Base-by-base conservation (phyloP, 345 rosid species). In the Aquilaria sinensis region DNA sequence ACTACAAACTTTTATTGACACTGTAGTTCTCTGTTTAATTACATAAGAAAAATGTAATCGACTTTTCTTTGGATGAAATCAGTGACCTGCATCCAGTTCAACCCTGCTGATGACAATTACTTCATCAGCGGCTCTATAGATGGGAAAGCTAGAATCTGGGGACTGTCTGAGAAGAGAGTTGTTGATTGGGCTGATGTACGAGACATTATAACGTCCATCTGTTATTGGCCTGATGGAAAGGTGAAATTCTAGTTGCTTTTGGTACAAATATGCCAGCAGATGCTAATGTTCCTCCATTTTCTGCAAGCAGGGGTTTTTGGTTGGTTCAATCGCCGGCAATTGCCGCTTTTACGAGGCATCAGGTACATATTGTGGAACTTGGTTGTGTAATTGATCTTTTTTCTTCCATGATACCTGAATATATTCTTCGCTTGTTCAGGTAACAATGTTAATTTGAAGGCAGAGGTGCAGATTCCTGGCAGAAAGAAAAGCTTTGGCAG, bases 311-410 rank as follows among this genome's bases (percentile, higher is more conserved):
- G 92, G 91, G 12, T 83, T 88, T 52, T 76, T 77, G 0, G 89
- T 83, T 68, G 99, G 97, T 56, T 70, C 89, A 51, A 74, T 82
- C 46, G 66, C 81, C 0, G 96, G 99, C 62, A 70, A 72, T 15
- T 90, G 96, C 77, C 85, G 84, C 65, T 82, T 88, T 72, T 93
- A 84, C 69, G 74, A 83, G 54, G 68, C 67, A 64, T 78, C 87
- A 67, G 91, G 89, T 78, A 73, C 10, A 45, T 16, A 31, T 23
- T 50, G 33, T 9, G 9, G 9, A 53, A 23, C 13, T 7, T 13
- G 15, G 55, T 13, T 52, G 53, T 45, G 31, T n/a, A 10, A 13
- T 47, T 65, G 9, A 13, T 45, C 49, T 29, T 53, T 53, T 49
- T 9, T 13, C 6, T 14, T 43, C 10, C 30, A 53, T 53, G 37